Percentiles rank a stretch among this genome's conserved stretches.
Evolutionary conservation across 2,329 filamentous ascomycete genomes (phyloP).

Genomic region (Penicillium sumatraense): DNA sequence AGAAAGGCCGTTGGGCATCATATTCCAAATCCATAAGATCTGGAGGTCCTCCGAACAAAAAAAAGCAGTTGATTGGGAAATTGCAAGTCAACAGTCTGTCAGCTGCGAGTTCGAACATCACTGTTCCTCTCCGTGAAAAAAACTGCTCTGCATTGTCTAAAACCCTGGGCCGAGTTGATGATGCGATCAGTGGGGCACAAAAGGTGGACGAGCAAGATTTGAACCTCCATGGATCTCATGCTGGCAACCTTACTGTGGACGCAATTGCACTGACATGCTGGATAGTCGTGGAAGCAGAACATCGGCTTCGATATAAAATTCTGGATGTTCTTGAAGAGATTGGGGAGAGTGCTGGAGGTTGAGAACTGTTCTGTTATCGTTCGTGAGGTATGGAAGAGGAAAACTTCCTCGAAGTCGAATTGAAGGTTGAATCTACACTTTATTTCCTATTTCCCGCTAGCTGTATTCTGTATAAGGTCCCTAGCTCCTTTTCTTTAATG

Average conservation of each 20-base stretch:
- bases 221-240: not conserved
- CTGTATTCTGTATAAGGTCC: no score
- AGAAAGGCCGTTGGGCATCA: not conserved
- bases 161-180: not conserved
- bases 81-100: not conserved
- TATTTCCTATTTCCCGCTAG: no score
- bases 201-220: not conserved
- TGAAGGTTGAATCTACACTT: no score
- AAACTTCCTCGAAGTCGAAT: no score
- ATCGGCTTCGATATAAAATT: not conserved
- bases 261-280: not conserved
- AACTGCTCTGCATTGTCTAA: not conserved
- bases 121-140: not conserved
- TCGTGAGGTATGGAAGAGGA: no score
- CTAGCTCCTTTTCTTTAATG: no score
- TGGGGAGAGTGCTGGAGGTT: not conserved
- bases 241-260: not conserved
- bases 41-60: not conserved
- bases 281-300: not conserved
- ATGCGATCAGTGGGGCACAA: not conserved
- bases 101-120: not conserved
- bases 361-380: not conserved
- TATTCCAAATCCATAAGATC: not conserved
- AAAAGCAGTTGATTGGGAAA: not conserved
- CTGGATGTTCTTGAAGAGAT: not conserved